Base-by-base conservation (phyloP, 139 green algal species). In the Coelastrella sp. region DNA sequence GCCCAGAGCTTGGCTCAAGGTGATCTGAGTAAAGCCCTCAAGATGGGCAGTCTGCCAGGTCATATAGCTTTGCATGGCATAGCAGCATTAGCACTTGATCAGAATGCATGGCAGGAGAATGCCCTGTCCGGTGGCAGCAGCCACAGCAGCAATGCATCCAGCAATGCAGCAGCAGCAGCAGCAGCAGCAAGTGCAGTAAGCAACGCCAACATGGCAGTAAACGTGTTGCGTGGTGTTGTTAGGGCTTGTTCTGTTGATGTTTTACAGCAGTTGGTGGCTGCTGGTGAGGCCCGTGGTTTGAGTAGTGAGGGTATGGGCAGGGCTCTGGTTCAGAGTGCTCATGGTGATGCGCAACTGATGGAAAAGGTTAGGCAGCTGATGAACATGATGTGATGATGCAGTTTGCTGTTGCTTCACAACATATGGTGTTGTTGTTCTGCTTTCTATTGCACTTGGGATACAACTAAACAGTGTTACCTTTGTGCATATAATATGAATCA, bases 351-450 rank as follows among this genome's bases (percentile, higher is more conserved):
- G 35, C 62, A 5, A 48, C 40, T 89, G 37, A 66, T 71, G 74
- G 86, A 89, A 21, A 80, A 75, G n/a, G 79, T 80, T 60, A 21
- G 43, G 50, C 63, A 37, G 32, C 60, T 89, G 79, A 50, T 89
- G 85, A n/a, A n/a, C n/a, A n/a, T n/a, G n/a, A n/a, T n/a, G n/a
- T n/a, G n/a, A n/a, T n/a, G n/a, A n/a, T n/a, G n/a, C n/a, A n/a
- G n/a, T n/a, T n/a, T n/a, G n/a, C n/a, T n/a, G n/a, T n/a, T n/a
- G n/a, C n/a, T n/a, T n/a, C n/a, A n/a, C n/a, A n/a, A n/a, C n/a
- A n/a, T n/a, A n/a, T n/a, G n/a, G n/a, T n/a, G n/a, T n/a, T n/a
- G n/a, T n/a, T n/a, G n/a, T n/a, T n/a, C n/a, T n/a, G n/a, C n/a
- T n/a, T n/a, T n/a, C n/a, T n/a, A n/a, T n/a, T n/a, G n/a, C n/a